Conservation (phyloP, 2,329 filamentous ascomycete species). For the Rhynchosporium secalis region DNA sequence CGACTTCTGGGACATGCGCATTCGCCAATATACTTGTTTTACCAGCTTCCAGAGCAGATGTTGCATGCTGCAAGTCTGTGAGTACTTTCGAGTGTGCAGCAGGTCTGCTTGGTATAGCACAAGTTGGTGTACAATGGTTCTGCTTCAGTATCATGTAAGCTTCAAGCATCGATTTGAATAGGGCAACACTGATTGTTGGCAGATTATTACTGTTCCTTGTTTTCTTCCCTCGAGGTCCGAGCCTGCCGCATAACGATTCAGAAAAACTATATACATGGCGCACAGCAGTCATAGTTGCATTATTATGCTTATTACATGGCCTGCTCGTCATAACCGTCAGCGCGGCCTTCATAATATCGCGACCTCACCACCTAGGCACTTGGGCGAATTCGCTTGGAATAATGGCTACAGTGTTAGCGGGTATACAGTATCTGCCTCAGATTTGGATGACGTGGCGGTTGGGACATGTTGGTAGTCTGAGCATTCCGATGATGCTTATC, state of each 20-base stretch:
- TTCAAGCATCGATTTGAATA: not conserved
- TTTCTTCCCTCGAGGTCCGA: slow-evolving; percentile 75
- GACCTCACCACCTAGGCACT: slow-evolving; percentile 62
- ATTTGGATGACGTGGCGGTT: slow-evolving; percentile 88
- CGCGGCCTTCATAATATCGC: slow-evolving; percentile 63
- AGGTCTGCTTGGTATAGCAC: slow-evolving; percentile 82
- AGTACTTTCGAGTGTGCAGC: slow-evolving; percentile 81
- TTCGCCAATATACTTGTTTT: slow-evolving; percentile 92
- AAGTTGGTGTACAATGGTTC: slow-evolving; percentile 88
- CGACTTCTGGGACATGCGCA: slow-evolving; percentile 81
- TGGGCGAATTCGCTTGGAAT: slow-evolving; percentile 90
- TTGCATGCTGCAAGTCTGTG: slow-evolving; percentile 82
- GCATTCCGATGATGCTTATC: slow-evolving; percentile 97
- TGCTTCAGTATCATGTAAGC: slow-evolving; percentile 89
- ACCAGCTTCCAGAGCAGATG: slow-evolving; percentile 77
- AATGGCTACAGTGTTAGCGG: slow-evolving; percentile 74
- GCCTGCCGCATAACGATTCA: slow-evolving; percentile 37
- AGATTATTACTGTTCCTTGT: slow-evolving; percentile 92
- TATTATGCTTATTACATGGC: slow-evolving; percentile 72
- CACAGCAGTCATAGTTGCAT: slow-evolving; percentile 74
- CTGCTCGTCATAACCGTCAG: slow-evolving; percentile 70
- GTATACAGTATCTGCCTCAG: slow-evolving; percentile 91
- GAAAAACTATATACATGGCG: slow-evolving; percentile 66
- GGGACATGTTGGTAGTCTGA: slow-evolving; percentile 85
- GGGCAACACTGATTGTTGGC: slow-evolving; percentile 14